Conservation (phyloP, 208 protist genomes). For the Acanthamoeba lenticulata region DNA sequence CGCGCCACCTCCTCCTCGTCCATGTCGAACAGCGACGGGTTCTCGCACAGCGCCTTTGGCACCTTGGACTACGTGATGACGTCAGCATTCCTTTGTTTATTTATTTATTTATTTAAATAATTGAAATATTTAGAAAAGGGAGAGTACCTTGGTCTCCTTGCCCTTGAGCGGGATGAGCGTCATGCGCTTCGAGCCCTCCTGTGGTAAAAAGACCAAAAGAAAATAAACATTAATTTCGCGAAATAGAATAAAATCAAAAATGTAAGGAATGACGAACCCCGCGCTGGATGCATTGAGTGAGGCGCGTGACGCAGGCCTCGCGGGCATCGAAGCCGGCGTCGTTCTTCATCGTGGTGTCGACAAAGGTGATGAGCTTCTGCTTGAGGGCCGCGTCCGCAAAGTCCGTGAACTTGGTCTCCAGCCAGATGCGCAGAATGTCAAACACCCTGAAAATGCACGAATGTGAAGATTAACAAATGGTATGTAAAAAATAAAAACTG, state of each 20-base stretch:
- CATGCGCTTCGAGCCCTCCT: constrained; percentile 6
- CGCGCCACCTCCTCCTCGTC: constrained; percentile 47
- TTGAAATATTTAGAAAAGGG: no score
- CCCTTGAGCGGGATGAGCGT: constrained; percentile 11
- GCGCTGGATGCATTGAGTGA: constrained; percentile 33
- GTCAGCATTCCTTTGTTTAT: no score
- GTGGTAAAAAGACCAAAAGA: no score
- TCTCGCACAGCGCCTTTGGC: not conserved
- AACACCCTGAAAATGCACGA: no score
- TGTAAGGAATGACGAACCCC: no score
- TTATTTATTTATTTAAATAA: no score
- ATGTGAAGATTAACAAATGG: no score
- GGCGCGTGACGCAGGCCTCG: not conserved
- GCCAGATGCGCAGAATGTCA: constrained; percentile 50
- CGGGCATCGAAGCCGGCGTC: constrained; percentile 14
- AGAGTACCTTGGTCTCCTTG: not conserved
- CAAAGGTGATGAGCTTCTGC: not conserved
- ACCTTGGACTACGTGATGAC: no score
- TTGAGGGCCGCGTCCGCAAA: not conserved
- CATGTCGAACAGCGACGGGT: constrained; percentile 45
- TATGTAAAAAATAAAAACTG: no score
- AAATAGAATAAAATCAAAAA: no score
- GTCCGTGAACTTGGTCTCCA: not conserved
- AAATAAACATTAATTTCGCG: no score
- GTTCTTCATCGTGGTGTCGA: constrained; percentile 36